These are phyloP conservation scores for Chlamydomonas schloesseri DNA, from an alignment of 139 green algal genomes.

Conservation along the genomic window DNA sequence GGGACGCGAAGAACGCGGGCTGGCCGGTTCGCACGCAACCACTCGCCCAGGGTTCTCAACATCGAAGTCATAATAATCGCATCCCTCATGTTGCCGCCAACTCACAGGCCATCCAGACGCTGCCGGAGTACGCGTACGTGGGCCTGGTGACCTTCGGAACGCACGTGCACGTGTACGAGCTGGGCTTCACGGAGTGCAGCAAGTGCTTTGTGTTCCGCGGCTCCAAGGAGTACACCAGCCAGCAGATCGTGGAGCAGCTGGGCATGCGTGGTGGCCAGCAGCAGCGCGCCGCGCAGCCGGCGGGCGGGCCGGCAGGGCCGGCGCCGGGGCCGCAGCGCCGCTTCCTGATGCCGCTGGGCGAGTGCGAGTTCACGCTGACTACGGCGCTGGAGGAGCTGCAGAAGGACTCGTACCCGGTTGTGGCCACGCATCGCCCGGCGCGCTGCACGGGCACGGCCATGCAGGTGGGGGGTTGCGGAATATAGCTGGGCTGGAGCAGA, in stretches of 20 bases:
- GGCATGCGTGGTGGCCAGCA: conserved; percentile 66
- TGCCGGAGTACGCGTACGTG: conserved; percentile 80
- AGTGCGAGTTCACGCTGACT: conserved; percentile 95
- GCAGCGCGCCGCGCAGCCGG: neutral
- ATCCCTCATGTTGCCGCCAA: no score
- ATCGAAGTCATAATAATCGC: no score
- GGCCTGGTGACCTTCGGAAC: conserved; percentile 96
- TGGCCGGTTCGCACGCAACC: no score
- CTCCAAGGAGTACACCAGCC: conserved; percentile 87
- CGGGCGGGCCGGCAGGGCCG: neutral
- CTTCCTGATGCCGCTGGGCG: conserved; percentile 83
- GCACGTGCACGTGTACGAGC: conserved; percentile 98
- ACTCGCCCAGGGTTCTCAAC: no score
- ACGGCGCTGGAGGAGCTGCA: conserved; percentile 93
- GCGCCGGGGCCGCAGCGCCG: conserved; percentile 39
- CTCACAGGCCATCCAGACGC: conserved; percentile 54
- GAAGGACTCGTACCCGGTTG: conserved; percentile 85
- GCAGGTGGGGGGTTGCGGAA: conserved; percentile 61
- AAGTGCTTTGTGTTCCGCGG: conserved; percentile 97
- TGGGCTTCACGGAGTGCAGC: conserved; percentile 91
- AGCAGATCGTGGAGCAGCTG: conserved; percentile 80
- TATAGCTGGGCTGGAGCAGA: no score
- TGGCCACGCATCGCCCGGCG: conserved; percentile 77
- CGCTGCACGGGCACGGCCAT: conserved; percentile 95
- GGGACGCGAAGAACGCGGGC: no score